Base-by-base conservation (phyloP, 768 basidiomycete species). In the Boletus insuetus region DNA sequence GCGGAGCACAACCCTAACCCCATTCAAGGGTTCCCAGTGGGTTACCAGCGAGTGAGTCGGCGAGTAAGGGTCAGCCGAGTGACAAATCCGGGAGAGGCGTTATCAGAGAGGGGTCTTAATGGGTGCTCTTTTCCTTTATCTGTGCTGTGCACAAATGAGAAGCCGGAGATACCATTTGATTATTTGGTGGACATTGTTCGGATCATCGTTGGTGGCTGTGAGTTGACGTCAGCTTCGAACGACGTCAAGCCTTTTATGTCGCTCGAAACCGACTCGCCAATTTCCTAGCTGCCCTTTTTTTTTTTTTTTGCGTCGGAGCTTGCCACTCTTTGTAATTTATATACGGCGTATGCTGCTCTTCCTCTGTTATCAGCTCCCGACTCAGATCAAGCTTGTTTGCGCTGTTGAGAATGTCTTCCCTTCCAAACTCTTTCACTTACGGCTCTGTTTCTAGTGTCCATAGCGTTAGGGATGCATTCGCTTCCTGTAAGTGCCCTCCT, bases 391-490 rank as follows among this genome's bases (percentile, higher is more conserved):
- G 12, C 24, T 39, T 40, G 24, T 24, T 40, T 24, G 29, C 13
- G 6, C 22, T 10, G 17, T 34, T 20, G 24, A 50, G n/a, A 13
- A 81, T 83, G 83, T 71, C 79, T 35, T 82, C 81, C 40, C 72
- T 82, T 43, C 75, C 79, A 17, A 54, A 52, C 46, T 68, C 69
- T n/a, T 79, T 80, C 58, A 61, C 67, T 49, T 72, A 79, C 26
- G 79, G 77, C 38, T 82, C 82, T 34, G 73, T 73, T 22, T 75
- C 81, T 16, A 82, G 80, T 58, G 70, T 72, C 12, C 71, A 74
- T 29, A 82, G 77, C 58, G 76, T 82, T 19, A 65, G 76, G 51
- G 81, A 84, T 69, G 85, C 76, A 3, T 79, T 87, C 17, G 76
- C 79, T 19, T 85, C 85, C 16, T 86, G 86, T 84, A 60, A 66